Percentiles rank a stretch among this genome's conserved stretches.
phyloP scores from a whole-genome alignment of 164 flowering plant species.

The Sextonia rubra region DNA sequence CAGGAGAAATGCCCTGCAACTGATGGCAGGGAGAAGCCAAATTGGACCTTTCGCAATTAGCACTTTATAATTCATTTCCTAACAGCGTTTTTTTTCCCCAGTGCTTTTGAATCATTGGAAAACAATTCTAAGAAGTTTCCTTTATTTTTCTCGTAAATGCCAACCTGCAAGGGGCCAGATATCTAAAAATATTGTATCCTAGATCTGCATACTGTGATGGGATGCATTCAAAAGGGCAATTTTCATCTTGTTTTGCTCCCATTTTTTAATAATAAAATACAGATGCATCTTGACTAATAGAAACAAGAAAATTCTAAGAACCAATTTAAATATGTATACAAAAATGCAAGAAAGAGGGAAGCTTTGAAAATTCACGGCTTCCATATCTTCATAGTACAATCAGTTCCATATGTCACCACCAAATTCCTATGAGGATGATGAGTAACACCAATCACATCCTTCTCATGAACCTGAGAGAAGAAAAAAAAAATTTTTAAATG shows the following conservation, averaged over 20 bases:
- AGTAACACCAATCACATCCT: slow-evolving; percentile 83
- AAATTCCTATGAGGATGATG: slow-evolving; percentile 97
- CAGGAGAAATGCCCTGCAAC: no score
- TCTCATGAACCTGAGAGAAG: slow-evolving; percentile 84
- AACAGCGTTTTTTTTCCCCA: no score
- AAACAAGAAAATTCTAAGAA: background rate
- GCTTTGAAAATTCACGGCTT: slow-evolving; percentile 46
- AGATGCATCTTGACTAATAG: background rate
- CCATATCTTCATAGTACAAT: slow-evolving; percentile 84
- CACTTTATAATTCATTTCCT: no score
- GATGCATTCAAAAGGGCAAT: background rate
- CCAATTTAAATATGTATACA: background rate
- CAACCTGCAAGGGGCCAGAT: no score
- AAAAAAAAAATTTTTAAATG: background rate
- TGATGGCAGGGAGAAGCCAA: no score
- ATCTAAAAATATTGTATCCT: no score
- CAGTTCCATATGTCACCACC: slow-evolving; percentile 76
- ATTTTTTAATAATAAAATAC: background rate
- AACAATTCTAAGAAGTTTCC: no score
- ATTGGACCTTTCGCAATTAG: no score
- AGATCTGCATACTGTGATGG: no score
- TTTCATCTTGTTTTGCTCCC: background rate
- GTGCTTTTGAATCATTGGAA: no score
- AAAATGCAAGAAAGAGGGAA: background rate
- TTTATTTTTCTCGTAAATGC: no score